Base-by-base conservation (phyloP, 305 asterid species). In the Coffea humblotiana region DNA sequence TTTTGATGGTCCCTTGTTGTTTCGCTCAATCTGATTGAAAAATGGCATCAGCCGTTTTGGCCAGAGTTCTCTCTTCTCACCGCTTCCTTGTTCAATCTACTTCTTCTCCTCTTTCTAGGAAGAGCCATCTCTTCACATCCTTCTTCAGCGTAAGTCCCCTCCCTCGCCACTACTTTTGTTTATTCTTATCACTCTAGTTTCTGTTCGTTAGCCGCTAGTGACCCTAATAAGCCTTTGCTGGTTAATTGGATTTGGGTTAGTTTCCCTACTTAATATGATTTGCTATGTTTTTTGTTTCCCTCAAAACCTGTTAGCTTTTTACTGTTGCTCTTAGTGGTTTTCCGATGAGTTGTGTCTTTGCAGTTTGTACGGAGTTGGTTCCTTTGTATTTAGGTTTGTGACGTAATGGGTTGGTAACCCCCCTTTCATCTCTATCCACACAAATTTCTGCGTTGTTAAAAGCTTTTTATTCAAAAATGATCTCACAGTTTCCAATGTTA, bases 41-140 rank as follows among this genome's bases (percentile, higher is more conserved):
- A 25, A 81, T 60, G 70, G 90, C 91, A 97, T 89, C 96, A 77
- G 86, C 92, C 79, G 83, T 90, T 84, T 79, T 92, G 71, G 86
- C 92, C 61, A 88, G 90, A 82, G 81, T 89, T 74, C 83, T 91
- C 83, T 88, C 91, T 79, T 89, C 89, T 80, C 90, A 82, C 71
- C 93, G 93, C 78, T 71, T 81, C 82, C 71, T 87, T 51, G 71
- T 87, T 74, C 90, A 88, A 52, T 87, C 93, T 29, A 58, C 87
- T 64, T 78, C 89, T 63, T 56, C 89, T 73, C 72, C 40, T 45
- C 75, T 73, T 56, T 85, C 82, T 51, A 87, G 47, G 71, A 86
- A 85, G 66, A 81, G 90, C 64, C 90, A 76, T 37, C 75, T 78
- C n/a, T 67, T 85, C 60, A 16, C 90, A 54, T 82, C 94, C 47